phyloP scores from a whole-genome alignment of 1,139 yeast genomes.

The Yamadazyma triangularis region DNA sequence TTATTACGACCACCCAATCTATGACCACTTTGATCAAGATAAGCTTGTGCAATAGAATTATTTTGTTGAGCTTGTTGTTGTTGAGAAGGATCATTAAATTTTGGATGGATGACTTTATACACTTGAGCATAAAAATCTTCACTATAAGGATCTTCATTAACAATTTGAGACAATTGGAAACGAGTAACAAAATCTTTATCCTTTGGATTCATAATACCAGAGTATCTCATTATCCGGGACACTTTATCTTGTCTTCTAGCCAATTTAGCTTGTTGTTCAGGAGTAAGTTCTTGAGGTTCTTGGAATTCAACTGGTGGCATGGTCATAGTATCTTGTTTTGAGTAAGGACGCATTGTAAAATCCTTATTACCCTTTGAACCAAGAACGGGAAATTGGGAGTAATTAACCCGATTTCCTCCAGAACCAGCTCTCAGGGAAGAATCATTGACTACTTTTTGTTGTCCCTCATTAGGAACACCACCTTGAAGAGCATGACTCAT shows the following conservation, averaged over 20 bases:
- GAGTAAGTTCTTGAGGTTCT: constrained; percentile 32
- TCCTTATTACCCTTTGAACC: constrained; percentile 36
- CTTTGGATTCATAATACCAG: constrained; percentile 95
- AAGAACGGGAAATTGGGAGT: constrained; percentile 48
- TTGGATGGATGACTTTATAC: constrained; percentile 73
- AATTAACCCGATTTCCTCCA: constrained; percentile 34
- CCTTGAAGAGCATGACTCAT: neutral
- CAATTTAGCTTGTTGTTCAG: constrained; percentile 50
- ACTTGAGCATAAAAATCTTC: constrained; percentile 97
- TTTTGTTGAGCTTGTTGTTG: constrained; percentile 41
- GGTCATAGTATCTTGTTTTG: constrained; percentile 15
- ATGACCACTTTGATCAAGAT: constrained; percentile 89
- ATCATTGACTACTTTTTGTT: neutral
- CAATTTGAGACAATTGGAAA: constrained; percentile 91
- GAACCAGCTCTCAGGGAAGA: neutral
- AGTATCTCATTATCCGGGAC: constrained; percentile 71
- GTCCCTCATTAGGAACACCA: neutral
- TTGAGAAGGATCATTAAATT: constrained; percentile 44
- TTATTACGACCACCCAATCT: constrained; percentile 83
- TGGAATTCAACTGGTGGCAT: constrained; percentile 7
- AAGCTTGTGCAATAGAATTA: constrained; percentile 87
- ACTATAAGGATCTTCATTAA: constrained; percentile 94
- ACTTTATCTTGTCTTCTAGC: constrained; percentile 76
- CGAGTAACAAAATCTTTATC: constrained; percentile 94
- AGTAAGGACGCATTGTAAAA: constrained; percentile 7